phyloP scores from a whole-genome alignment of 1,139 yeast species.

The Protomyces inouyei region DNA sequence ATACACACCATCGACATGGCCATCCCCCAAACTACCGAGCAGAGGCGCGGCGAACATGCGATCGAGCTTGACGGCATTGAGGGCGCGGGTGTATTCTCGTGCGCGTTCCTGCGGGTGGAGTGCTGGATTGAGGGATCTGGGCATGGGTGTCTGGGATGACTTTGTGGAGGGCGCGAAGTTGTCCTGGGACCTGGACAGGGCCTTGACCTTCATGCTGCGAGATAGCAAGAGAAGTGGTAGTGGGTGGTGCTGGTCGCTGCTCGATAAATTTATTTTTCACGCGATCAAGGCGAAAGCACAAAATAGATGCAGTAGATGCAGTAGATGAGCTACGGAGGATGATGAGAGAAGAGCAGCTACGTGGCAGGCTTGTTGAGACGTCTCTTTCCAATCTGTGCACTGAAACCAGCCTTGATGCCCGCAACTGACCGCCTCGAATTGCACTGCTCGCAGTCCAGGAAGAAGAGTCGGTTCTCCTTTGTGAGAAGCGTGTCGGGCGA shows the following conservation, averaged over 20 bases:
- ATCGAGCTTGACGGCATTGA: conserved; percentile 91
- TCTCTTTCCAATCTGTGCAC: conserved; percentile 53
- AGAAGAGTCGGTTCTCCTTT: conserved; percentile 96
- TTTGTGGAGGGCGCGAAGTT: conserved; percentile 27
- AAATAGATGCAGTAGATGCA: neutral
- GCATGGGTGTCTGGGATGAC: conserved; percentile 67
- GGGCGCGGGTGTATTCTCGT: conserved; percentile 88
- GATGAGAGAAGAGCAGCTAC: neutral
- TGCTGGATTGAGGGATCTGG: conserved; percentile 89
- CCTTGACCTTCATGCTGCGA: conserved; percentile 23
- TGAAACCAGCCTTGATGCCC: conserved; percentile 98
- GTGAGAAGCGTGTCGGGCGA: conserved; percentile 93
- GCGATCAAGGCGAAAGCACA: neutral
- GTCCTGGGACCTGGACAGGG: conserved; percentile 22
- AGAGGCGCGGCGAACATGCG: conserved; percentile 96
- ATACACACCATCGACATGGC: conserved; percentile 95
- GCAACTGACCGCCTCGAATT: conserved; percentile 97
- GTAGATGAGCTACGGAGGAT: neutral
- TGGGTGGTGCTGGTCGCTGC: too few relatives aligned
- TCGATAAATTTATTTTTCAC: neutral
- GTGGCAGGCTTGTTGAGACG: conserved; percentile 1
- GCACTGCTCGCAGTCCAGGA: conserved; percentile 96
- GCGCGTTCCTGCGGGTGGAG: conserved; percentile 96
- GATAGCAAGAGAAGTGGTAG: too few relatives aligned
- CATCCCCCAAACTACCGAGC: conserved; percentile 88